These are phyloP conservation scores for Thuja plicata DNA, from an alignment of 83 land plant species.

Conservation along the genomic window DNA sequence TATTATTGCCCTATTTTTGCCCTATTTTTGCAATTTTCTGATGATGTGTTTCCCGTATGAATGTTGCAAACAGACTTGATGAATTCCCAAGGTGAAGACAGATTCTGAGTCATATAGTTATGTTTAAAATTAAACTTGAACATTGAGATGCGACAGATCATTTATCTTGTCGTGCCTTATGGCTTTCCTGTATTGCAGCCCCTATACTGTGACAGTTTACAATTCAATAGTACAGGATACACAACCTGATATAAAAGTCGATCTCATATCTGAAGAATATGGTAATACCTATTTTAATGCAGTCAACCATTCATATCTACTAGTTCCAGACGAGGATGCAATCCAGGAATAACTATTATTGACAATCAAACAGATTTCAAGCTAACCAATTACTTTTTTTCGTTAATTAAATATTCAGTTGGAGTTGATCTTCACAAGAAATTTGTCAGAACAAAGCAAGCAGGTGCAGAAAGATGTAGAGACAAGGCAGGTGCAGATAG, in stretches of 20 bases:
- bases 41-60: not conserved
- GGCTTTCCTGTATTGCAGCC: conserved; percentile 52
- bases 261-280: conserved; percentile 83
- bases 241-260: conserved; percentile 50
- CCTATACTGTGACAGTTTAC: conserved; percentile 56
- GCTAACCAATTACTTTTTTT: not conserved
- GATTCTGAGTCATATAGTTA: not conserved
- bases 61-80: conserved; percentile 51
- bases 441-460: conserved; percentile 11
- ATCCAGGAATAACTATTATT: not conserved
- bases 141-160: not conserved
- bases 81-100: conserved; percentile 61
- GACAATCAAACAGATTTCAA: not conserved
- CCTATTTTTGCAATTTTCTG: not conserved
- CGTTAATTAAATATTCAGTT: conserved; percentile 27
- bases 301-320: not conserved
- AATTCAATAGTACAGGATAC: conserved; percentile 33
- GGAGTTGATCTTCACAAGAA: conserved; percentile 68
- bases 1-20: not conserved
- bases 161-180: conserved; percentile 5
- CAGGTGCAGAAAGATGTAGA: not conserved
- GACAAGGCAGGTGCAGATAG: not conserved
- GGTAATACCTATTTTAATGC: conserved; percentile 40
- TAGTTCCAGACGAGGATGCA: not conserved
- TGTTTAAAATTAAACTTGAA: not conserved